A percentile compares a stretch with the other conserved stretches of the same genome.
Conservation (phyloP, 2,329 filamentous ascomycete species). For the Stemphylium vesicarium region DNA sequence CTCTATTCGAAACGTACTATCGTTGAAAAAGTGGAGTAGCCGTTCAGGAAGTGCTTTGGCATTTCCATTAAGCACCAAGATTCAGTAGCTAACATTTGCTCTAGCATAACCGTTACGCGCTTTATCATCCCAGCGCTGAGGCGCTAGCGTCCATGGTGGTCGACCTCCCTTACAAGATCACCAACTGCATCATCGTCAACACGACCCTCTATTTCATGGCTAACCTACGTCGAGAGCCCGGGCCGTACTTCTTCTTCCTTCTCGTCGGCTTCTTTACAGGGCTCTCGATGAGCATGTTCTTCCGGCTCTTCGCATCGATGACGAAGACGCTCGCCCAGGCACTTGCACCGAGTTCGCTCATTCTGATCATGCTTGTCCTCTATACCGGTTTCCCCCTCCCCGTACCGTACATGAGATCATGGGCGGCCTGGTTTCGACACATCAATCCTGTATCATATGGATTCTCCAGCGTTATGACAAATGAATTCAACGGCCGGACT, state of each 20-base stretch:
- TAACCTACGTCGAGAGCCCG: constrained; percentile 60
- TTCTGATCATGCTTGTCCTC: constrained; percentile 67
- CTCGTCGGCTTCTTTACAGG: constrained; percentile 62
- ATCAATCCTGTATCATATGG: constrained; percentile 77
- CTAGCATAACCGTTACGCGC: constrained; percentile 77
- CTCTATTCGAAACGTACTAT: constrained; percentile 85
- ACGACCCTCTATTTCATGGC: constrained; percentile 54
- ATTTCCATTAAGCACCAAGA: neutral
- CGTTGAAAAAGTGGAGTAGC: constrained; percentile 65
- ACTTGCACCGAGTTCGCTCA: constrained; percentile 58
- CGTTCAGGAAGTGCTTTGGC: neutral
- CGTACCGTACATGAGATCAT: constrained; percentile 60
- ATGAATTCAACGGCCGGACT: constrained; percentile 60
- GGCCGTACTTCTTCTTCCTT: constrained; percentile 81
- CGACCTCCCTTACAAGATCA: constrained; percentile 55
- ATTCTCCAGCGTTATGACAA: constrained; percentile 79
- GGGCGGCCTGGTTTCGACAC: constrained; percentile 63
- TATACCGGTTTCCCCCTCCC: constrained; percentile 72
- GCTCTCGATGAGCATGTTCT: constrained; percentile 81
- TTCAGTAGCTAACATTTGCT: neutral
- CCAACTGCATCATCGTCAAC: constrained; percentile 49
- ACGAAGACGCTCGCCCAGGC: constrained; percentile 69
- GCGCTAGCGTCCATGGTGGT: constrained; percentile 59
- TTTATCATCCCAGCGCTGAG: constrained; percentile 86
- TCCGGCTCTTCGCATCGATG: constrained; percentile 75